phyloP scores from a whole-genome alignment of 148 eudicot genomes.

The Linanthus parryae region DNA sequence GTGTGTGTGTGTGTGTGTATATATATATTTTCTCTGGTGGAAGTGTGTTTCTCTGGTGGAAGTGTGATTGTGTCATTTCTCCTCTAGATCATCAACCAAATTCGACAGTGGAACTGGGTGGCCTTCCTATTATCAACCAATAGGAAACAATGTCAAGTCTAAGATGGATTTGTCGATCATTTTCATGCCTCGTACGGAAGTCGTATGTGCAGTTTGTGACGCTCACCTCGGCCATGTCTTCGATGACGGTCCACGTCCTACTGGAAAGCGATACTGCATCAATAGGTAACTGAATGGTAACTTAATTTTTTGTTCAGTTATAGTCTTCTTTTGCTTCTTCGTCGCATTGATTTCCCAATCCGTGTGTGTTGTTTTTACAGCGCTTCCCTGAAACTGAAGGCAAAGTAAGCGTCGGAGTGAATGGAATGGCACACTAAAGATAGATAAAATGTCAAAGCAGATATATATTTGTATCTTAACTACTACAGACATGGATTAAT shows the following conservation, averaged over 20 bases:
- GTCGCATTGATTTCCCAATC: background rate
- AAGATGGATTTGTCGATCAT: slow-evolving; percentile 78
- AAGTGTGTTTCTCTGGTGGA: background rate
- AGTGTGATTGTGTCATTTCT: background rate
- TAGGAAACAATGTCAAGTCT: slow-evolving; percentile 76
- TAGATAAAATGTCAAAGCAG: too few species aligned
- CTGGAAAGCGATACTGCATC: slow-evolving; percentile 86
- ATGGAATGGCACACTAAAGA: too few species aligned
- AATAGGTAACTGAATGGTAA: slow-evolving; percentile 39
- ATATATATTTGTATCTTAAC: too few species aligned
- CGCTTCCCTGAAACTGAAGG: slow-evolving; percentile 63
- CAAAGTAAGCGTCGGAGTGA: too few species aligned
- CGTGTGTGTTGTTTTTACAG: slow-evolving; percentile 24
- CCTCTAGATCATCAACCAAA: slow-evolving; percentile 69
- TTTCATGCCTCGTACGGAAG: slow-evolving; percentile 93
- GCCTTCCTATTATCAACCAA: slow-evolving; percentile 79
- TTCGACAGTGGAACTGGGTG: slow-evolving; percentile 97
- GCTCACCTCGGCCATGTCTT: slow-evolving; percentile 93
- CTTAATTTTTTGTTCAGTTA: background rate
- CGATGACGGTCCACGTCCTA: slow-evolving; percentile 90
- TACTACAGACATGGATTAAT: too few species aligned
- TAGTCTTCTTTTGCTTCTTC: background rate
- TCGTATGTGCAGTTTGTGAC: slow-evolving; percentile 68
- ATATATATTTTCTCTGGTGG: background rate
- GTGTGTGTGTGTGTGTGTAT: too few species aligned